phyloP scores from a whole-genome alignment of 179 eudicot genomes.

The Pouteria campechiana region DNA sequence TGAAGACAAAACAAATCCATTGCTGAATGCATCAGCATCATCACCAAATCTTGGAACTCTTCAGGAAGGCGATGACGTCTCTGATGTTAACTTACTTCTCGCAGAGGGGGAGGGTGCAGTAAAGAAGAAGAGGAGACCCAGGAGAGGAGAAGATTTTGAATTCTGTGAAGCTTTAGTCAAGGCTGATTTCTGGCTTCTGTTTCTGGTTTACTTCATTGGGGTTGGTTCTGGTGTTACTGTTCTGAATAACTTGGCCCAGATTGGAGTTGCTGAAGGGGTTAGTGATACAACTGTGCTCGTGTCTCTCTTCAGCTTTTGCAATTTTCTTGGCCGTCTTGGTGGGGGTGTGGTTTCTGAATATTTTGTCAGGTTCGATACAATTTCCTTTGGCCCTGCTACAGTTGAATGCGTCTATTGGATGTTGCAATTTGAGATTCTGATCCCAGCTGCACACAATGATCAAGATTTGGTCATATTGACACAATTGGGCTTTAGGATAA shows the following conservation, averaged over 20 bases:
- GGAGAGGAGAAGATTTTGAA: conserved; percentile 74
- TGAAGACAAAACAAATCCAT: conserved; percentile 28
- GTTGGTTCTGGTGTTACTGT: conserved; percentile 85
- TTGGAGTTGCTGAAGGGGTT: conserved; percentile 55
- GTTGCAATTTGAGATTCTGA: background rate
- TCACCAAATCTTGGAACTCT: conserved; percentile 29
- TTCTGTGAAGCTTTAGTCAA: conserved; percentile 65
- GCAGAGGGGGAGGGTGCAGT: conserved; percentile 89
- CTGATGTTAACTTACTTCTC: conserved; percentile 65
- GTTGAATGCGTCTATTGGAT: background rate
- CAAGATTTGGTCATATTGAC: too few species aligned
- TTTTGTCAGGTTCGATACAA: conserved; percentile 48
- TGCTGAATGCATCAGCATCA: conserved; percentile 47
- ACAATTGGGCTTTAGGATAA: too few species aligned
- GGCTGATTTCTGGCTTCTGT: conserved; percentile 93
- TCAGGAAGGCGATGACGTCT: conserved; percentile 35
- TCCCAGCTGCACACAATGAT: too few species aligned
- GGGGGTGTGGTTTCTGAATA: conserved; percentile 70
- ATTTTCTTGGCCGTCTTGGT: conserved; percentile 68
- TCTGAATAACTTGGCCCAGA: conserved; percentile 79
- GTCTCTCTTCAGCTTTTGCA: conserved; percentile 61
- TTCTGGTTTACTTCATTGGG: conserved; percentile 59
- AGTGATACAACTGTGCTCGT: conserved; percentile 48
- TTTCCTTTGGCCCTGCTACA: background rate
- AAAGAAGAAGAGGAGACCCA: conserved; percentile 51